phyloP scores from a whole-genome alignment of 768 basidiomycete species.

The Tephrocybe sp. region DNA sequence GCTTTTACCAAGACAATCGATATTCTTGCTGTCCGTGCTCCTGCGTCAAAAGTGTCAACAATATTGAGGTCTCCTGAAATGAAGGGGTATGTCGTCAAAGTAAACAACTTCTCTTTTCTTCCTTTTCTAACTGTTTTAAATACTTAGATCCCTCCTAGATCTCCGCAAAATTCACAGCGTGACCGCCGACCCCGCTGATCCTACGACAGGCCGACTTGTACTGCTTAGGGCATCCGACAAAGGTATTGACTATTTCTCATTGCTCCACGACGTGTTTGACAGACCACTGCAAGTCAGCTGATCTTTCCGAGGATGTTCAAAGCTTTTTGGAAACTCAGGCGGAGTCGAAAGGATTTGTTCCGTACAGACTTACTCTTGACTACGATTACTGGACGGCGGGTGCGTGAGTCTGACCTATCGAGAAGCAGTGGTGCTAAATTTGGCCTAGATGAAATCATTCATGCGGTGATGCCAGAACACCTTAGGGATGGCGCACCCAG shows the following conservation, averaged over 20 bases:
- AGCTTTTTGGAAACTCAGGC: slow-evolving; percentile 55
- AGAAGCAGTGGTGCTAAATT: neutral
- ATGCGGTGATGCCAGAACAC: slow-evolving; percentile 76
- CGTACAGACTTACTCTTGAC: slow-evolving; percentile 60
- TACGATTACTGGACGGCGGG: slow-evolving; percentile 92
- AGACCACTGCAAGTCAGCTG: slow-evolving; percentile 54
- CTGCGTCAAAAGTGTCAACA: slow-evolving; percentile 49
- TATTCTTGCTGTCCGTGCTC: slow-evolving; percentile 66
- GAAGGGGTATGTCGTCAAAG: slow-evolving; percentile 45
- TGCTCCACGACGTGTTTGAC: slow-evolving; percentile 8
- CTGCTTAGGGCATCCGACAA: slow-evolving; percentile 58
- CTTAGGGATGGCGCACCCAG: slow-evolving; percentile 77
- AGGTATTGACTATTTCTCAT: slow-evolving; percentile 40
- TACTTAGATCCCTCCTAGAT: slow-evolving; percentile 55
- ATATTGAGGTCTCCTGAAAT: slow-evolving; percentile 58
- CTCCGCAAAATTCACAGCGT: slow-evolving; percentile 68
- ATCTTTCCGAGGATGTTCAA: slow-evolving; percentile 54
- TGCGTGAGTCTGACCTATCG: slow-evolving; percentile 23
- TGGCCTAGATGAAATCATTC: slow-evolving; percentile 80
- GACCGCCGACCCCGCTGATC: slow-evolving; percentile 44
- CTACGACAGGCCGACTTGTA: slow-evolving; percentile 56
- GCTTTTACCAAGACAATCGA: slow-evolving; percentile 65
- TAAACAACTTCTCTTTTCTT: slow-evolving; percentile 1
- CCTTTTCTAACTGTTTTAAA: neutral
- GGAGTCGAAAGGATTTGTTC: slow-evolving; percentile 42